Base-by-base conservation (phyloP, 768 basidiomycete species). In the Tricholoma furcatifolium region DNA sequence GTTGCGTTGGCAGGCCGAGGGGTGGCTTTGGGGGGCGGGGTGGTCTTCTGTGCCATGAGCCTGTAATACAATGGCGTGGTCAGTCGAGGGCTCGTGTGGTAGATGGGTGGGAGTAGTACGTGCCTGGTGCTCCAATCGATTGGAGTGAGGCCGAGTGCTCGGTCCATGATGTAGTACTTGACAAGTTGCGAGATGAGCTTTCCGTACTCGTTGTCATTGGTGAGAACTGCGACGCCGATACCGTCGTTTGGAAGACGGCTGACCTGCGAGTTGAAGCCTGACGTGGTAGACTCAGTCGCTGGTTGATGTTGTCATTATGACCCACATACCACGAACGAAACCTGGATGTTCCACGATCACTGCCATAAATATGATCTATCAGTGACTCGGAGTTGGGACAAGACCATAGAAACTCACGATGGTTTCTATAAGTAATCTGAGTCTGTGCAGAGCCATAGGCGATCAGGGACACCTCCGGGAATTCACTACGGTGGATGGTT, bases 91-190 rank as follows among this genome's bases (percentile, higher is more conserved):
- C 27, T 15, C 7, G 15, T 35, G 38, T 12, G 7, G 20, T 18
- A 7, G 24, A 2, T 31, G 27, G 27, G 20, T 20, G 39, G 20
- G 4, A 32, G 20, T 6, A 39, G 6, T 18, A 42, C 48, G 10
- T 27, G 62, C 66, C 65, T 55, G 8, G 53, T 47, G 34, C 54
- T 53, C 67, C 67, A 68, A 47, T 67, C 63, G 15, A 68, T 55
- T n/a, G 55, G 55, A 17, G 63, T 50, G 17, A 65, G 52, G 4
- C 54, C 53, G 3, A 67, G 52, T 7, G 58, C 56, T n/a, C 51
- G 41, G 48, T 68, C 67, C 38, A 64, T 44, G 34, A 68, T 57
- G 44, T 61, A 59, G 52, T 56, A 65, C 43, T 64, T 65, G 38
- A 67, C 55, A 23, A 63, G 47, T 15, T 63, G 59, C 15, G 46